Conservation (phyloP, 2,329 filamentous ascomycete species). For the Colletotrichum simmondsii region DNA sequence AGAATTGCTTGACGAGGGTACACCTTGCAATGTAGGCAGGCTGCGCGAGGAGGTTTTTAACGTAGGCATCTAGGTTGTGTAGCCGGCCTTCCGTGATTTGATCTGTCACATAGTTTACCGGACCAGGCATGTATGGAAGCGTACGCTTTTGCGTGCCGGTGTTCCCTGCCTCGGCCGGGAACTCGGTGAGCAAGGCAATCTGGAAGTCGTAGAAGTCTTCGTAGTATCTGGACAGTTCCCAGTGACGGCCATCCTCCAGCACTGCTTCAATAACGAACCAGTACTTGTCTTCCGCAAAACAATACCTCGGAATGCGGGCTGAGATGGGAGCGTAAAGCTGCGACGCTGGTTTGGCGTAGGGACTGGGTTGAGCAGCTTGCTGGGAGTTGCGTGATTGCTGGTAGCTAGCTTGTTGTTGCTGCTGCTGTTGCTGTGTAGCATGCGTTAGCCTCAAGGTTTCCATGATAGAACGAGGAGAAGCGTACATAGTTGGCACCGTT, state of each 20-base stretch:
- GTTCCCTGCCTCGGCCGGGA: constrained; percentile 92
- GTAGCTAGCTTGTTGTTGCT: constrained; percentile 43
- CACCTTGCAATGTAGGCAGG: constrained; percentile 87
- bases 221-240: constrained; percentile 95
- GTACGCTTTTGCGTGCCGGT: constrained; percentile 81
- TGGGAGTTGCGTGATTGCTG: constrained; percentile 40
- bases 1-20: constrained; percentile 88
- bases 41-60: constrained; percentile 88
- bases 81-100: constrained; percentile 93
- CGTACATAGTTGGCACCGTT: constrained; percentile 62
- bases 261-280: constrained; percentile 97
- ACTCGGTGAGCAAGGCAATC: constrained; percentile 91
- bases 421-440: not conserved
- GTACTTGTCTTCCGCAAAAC: constrained; percentile 97
- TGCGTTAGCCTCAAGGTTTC: not conserved
- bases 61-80: constrained; percentile 93
- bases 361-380: constrained; percentile 50
- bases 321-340: constrained; percentile 80
- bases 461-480: constrained; percentile 19
- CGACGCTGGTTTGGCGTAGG: constrained; percentile 54
- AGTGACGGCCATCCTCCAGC: constrained; percentile 89
- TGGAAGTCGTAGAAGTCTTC: constrained; percentile 99
- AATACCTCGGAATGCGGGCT: constrained; percentile 91
- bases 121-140: constrained; percentile 96
- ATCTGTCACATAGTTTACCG: constrained; percentile 98